Percentiles rank a stretch among this genome's conserved stretches.
phyloP scores from a whole-genome alignment of 257 asterid genomes.

The Jasminum sambac region DNA sequence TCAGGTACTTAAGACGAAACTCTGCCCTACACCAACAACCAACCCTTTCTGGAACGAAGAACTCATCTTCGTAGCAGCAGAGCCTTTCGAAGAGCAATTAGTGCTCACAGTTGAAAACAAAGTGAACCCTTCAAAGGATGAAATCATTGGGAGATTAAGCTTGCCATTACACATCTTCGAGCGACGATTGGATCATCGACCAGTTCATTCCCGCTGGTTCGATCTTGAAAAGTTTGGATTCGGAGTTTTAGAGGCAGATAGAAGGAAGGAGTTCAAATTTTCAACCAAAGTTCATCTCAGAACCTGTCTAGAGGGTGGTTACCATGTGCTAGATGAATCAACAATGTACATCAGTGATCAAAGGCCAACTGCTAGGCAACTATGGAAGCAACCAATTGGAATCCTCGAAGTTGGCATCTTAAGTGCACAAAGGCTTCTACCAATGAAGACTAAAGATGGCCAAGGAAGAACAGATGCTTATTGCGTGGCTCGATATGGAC shows the following conservation, averaged over 20 bases:
- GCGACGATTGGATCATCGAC: constrained; percentile 16
- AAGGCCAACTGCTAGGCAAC: constrained; percentile 21
- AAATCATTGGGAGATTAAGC: constrained; percentile 10
- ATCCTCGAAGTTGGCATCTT: constrained; percentile 23
- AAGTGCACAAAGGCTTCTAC: constrained; percentile 17
- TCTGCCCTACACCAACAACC: constrained; percentile 12
- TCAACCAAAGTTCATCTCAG: constrained; percentile 23
- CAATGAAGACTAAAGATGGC: constrained; percentile 18
- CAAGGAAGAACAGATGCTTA: constrained; percentile 21
- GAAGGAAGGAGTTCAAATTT: constrained; percentile 16
- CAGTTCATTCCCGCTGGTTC: constrained; percentile 20
- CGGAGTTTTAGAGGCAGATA: constrained; percentile 15
- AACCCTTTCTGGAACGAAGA: constrained; percentile 24
- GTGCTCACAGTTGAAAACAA: constrained; percentile 21
- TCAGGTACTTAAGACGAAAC: constrained; percentile 14
- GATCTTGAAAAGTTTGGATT: constrained; percentile 21
- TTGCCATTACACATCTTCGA: constrained; percentile 7
- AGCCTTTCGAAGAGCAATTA: constrained; percentile 22
- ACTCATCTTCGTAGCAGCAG: constrained; percentile 18
- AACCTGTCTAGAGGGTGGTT: constrained; percentile 19
- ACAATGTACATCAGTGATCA: constrained; percentile 22
- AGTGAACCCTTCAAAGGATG: constrained; percentile 10
- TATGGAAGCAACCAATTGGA: constrained; percentile 23
- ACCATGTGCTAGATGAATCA: constrained; percentile 22
- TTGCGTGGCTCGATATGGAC: constrained; percentile 32